These are phyloP conservation scores for Hypoxylon sp. DNA, from an alignment of 2,329 filamentous ascomycete species.

Conservation along the genomic window DNA sequence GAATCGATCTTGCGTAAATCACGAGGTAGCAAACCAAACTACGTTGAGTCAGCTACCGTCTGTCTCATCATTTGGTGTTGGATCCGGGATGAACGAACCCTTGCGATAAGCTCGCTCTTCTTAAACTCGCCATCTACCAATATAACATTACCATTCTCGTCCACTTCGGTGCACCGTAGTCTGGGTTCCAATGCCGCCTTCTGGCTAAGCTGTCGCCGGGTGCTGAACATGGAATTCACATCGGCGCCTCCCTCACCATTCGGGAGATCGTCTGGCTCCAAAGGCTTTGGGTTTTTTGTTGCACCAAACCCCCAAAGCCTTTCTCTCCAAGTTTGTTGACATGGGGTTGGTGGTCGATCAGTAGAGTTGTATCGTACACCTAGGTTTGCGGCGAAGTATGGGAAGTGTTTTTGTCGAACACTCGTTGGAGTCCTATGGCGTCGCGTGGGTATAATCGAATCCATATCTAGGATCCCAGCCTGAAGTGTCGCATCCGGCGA, in stretches of 20 bases:
- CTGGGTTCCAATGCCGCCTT: slow-evolving; percentile 86
- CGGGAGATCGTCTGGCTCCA: slow-evolving; percentile 68
- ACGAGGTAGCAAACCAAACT: slow-evolving; percentile 92
- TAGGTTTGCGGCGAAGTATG: slow-evolving; percentile 28
- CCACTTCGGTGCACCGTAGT: slow-evolving; percentile 92
- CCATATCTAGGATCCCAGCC: slow-evolving; percentile 40
- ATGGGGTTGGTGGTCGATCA: slow-evolving; percentile 37
- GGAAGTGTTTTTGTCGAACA: slow-evolving; percentile 16
- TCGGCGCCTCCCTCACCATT: slow-evolving; percentile 65
- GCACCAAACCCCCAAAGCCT: slow-evolving; percentile 56
- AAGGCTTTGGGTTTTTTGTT: slow-evolving; percentile 51
- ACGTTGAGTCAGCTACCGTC: slow-evolving; percentile 26
- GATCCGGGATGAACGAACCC: slow-evolving; percentile 62
- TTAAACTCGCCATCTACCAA: slow-evolving; percentile 95
- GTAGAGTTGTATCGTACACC: slow-evolving; percentile 44
- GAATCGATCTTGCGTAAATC: slow-evolving; percentile 98
- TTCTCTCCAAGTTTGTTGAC: slow-evolving; percentile 56
- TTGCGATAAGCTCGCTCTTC: slow-evolving; percentile 96
- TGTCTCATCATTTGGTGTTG: neutral
- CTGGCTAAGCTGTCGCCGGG: slow-evolving; percentile 73
- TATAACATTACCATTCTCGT: slow-evolving; percentile 90
- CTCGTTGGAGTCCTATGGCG: slow-evolving; percentile 14
- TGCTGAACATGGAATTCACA: slow-evolving; percentile 70
- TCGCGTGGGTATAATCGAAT: slow-evolving; percentile 33
- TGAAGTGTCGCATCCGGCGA: slow-evolving; percentile 31